Percentiles rank a stretch among this genome's conserved stretches.
These are phyloP conservation scores for Eremochloa ophiuroides DNA, from an alignment of 176 grass and related monocot genomes.

Conservation along the genomic window DNA sequence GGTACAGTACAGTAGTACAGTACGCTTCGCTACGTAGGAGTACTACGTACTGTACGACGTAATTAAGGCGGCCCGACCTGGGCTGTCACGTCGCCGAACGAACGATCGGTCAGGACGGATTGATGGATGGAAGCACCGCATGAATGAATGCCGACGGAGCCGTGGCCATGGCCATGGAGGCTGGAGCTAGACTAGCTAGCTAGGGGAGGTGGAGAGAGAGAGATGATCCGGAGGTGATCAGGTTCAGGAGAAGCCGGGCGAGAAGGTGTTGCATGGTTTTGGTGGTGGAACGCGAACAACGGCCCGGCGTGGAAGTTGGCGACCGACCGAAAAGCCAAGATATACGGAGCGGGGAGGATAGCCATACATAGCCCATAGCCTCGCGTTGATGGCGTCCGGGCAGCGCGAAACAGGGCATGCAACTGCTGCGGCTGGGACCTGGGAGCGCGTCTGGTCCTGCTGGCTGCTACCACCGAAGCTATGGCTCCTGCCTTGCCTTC, in stretches of 20 bases:
- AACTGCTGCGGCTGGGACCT: no score
- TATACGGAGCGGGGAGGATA: background rate
- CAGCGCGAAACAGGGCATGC: background rate
- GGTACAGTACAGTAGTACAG: no score
- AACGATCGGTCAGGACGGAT: background rate
- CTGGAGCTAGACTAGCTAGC: no score
- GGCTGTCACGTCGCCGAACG: background rate
- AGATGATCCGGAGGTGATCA: background rate
- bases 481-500: background rate
- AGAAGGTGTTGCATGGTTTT: no score
- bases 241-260: no score
- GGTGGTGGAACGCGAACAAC: no score
- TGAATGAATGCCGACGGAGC: background rate
- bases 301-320: background rate
- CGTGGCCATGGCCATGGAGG: background rate
- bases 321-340: constrained; percentile 18
- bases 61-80: background rate
- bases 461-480: background rate
- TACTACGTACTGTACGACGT: background rate
- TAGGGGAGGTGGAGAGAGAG: background rate
- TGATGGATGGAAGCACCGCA: background rate
- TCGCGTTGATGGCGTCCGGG: background rate
- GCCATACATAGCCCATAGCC: no score
- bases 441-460: background rate
- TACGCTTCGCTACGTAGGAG: background rate